Conservation (phyloP, 306 rosid species). For the Cucurbita moschata region DNA sequence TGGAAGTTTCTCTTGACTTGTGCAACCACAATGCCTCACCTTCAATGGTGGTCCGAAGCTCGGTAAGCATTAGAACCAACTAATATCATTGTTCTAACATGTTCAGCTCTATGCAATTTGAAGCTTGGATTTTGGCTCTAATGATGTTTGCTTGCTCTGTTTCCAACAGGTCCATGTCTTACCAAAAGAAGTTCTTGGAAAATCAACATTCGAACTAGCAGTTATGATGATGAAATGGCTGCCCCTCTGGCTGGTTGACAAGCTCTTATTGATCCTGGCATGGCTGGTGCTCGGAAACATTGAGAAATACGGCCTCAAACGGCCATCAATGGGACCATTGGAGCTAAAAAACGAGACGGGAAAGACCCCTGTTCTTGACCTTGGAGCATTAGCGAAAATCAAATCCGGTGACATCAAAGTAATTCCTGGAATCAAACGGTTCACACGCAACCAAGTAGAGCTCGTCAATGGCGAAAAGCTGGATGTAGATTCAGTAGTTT, state of each 20-base stretch:
- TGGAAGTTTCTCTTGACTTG: conserved; percentile 82
- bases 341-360: conserved; percentile 56
- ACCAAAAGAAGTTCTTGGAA: conserved; percentile 64
- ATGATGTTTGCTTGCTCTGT: conserved; percentile 21
- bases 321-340: conserved; percentile 68
- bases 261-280: conserved; percentile 39
- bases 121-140: background rate
- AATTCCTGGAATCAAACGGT: conserved; percentile 58
- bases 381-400: conserved; percentile 65
- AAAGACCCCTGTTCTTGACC: conserved; percentile 85
- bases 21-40: conserved; percentile 76
- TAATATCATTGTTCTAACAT: background rate
- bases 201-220: conserved; percentile 74
- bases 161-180: conserved; percentile 61
- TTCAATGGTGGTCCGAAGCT: conserved; percentile 66
- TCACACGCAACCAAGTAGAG: conserved; percentile 31
- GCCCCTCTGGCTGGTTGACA: conserved; percentile 77
- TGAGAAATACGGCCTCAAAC: conserved; percentile 53
- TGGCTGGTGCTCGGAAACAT: conserved; percentile 62
- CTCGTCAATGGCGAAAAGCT: conserved; percentile 40
- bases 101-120: background rate
- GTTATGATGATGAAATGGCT: conserved; percentile 64
- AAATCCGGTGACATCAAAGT: conserved; percentile 74
- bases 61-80: conserved; percentile 29
- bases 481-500: conserved; percentile 49